phyloP scores from a whole-genome alignment of 352 stramenopile genomes.

The Pythium apleroticum region DNA sequence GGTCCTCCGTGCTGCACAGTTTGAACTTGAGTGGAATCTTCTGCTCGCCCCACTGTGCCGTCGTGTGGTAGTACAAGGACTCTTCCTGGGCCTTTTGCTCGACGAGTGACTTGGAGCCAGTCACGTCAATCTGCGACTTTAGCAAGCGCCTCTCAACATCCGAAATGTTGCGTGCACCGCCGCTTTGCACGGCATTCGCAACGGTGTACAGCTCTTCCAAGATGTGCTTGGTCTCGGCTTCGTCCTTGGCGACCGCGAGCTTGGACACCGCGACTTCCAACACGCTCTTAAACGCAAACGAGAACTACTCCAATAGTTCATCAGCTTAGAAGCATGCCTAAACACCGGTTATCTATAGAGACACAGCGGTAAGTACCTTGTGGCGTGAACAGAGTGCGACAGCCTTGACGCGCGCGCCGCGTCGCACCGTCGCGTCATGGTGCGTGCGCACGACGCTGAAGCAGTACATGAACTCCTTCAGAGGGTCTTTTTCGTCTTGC shows the following conservation, averaged over 20 bases:
- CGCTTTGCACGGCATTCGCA: slow-evolving; percentile 73
- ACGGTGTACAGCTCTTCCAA: slow-evolving; percentile 64
- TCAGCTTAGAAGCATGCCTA: not conserved
- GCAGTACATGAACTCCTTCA: slow-evolving; percentile 86
- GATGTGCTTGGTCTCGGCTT: slow-evolving; percentile 41
- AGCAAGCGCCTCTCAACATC: slow-evolving; percentile 74
- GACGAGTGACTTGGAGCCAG: slow-evolving; percentile 29
- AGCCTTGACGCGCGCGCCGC: slow-evolving; percentile 79
- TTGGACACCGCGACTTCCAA: slow-evolving; percentile 75
- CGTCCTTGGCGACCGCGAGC: slow-evolving; percentile 48
- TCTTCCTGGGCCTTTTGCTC: slow-evolving; percentile 46
- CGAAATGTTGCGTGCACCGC: slow-evolving; percentile 57
- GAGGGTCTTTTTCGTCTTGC: slow-evolving; percentile 30
- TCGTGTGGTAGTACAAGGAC: slow-evolving; percentile 59
- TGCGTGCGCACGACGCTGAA: slow-evolving; percentile 84
- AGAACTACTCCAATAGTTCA: slow-evolving; percentile 32
- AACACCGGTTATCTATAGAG: not conserved
- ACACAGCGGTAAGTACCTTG: slow-evolving; percentile 41
- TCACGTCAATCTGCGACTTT: slow-evolving; percentile 66
- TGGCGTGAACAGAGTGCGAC: slow-evolving; percentile 80
- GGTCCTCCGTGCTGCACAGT: slow-evolving; percentile 80
- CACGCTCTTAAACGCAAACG: slow-evolving; percentile 73
- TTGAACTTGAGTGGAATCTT: slow-evolving; percentile 76
- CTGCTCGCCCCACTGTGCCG: slow-evolving; percentile 58
- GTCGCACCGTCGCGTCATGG: slow-evolving; percentile 67